A percentile compares a stretch with the other conserved stretches of the same genome.
These are phyloP conservation scores for Cercospora sojina DNA, from an alignment of 2,329 filamentous ascomycete genomes.

Conservation along the genomic window DNA sequence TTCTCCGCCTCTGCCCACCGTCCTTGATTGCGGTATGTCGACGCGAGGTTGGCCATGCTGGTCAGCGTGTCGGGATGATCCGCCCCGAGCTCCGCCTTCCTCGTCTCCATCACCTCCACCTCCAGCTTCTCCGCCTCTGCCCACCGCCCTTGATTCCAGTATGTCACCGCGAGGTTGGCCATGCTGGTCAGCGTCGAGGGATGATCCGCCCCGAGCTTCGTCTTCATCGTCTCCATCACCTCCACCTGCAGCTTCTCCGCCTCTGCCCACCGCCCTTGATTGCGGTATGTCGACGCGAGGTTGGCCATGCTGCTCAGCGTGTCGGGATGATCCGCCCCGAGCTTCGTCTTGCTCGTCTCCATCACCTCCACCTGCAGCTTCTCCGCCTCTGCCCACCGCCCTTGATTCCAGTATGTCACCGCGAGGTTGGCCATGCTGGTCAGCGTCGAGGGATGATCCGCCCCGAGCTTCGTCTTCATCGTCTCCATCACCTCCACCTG, in stretches of 20 bases:
- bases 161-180: neutral
- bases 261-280: too few relatives aligned
- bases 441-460: too few relatives aligned
- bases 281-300: too few relatives aligned
- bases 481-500: too few relatives aligned
- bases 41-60: neutral
- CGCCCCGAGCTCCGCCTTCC: neutral
- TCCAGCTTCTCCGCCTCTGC: neutral
- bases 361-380: too few relatives aligned
- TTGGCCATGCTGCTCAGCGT: too few relatives aligned
- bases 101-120: neutral
- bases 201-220: neutral
- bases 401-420: too few relatives aligned
- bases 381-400: neutral
- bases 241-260: too few relatives aligned
- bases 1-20: neutral
- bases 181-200: neutral
- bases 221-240: neutral
- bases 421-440: too few relatives aligned
- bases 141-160: neutral
- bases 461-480: too few relatives aligned
- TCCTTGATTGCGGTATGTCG: neutral
- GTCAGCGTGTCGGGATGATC: neutral
- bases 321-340: too few relatives aligned
- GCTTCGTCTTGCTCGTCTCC: too few relatives aligned